Conservation (phyloP, 257 asterid species). For the Nicotiana undulata region DNA sequence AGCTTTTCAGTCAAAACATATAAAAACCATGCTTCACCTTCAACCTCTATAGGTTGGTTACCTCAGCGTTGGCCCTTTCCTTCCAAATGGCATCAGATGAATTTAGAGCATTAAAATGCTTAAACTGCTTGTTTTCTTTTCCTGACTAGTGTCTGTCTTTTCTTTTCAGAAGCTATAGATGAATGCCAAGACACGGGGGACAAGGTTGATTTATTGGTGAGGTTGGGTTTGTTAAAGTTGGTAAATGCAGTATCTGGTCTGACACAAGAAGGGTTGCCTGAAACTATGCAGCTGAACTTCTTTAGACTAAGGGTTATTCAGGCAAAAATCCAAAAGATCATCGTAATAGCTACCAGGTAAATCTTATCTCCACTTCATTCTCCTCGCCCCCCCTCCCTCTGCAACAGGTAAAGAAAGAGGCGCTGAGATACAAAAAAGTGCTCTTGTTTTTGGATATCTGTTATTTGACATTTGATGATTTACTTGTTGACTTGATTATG, state of each 20-base stretch:
- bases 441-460: neutral
- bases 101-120: neutral
- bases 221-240: slow-evolving; percentile 78
- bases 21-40: slow-evolving; percentile 26
- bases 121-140: neutral
- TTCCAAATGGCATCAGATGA: neutral
- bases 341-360: slow-evolving; percentile 87
- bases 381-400: no score
- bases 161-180: slow-evolving; percentile 33
- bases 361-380: neutral
- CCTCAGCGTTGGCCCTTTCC: neutral
- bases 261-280: slow-evolving; percentile 70
- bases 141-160: neutral
- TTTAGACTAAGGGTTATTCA: slow-evolving; percentile 62
- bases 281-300: slow-evolving; percentile 82
- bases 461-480: neutral
- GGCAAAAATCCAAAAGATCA: slow-evolving; percentile 77
- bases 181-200: slow-evolving; percentile 60
- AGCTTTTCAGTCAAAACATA: slow-evolving; percentile 33
- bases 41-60: slow-evolving; percentile 21
- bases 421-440: neutral
- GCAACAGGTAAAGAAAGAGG: neutral
- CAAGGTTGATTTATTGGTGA: slow-evolving; percentile 62
- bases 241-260: slow-evolving; percentile 63
- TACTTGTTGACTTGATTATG: neutral